Evolutionary conservation across 2,329 filamentous ascomycete genomes (phyloP).

Genomic region (Hymenoscyphus repandus): DNA sequence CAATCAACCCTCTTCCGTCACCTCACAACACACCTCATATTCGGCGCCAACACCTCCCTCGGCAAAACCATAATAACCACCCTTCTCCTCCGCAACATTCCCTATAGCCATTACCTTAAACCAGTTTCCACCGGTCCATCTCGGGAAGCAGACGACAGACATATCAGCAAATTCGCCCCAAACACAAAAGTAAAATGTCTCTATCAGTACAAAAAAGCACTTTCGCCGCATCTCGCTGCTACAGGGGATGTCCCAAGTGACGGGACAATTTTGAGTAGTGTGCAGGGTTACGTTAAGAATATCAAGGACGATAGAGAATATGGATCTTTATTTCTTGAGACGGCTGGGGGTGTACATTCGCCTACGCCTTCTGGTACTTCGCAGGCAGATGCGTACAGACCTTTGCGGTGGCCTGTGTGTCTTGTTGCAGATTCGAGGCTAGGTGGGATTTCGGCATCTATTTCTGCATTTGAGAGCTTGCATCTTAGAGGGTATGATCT

Average conservation of each 20-base stretch:
- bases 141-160: conserved; percentile 61
- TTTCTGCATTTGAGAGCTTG: conserved; percentile 75
- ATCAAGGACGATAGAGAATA: conserved; percentile 32
- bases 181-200: conserved; percentile 54
- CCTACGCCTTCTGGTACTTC: conserved; percentile 70
- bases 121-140: conserved; percentile 72
- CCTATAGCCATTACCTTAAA: conserved; percentile 63
- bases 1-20: conserved; percentile 38
- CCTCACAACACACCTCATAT: conserved; percentile 68
- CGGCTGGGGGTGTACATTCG: conserved; percentile 76
- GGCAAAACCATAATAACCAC: conserved; percentile 81
- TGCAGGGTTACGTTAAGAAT: conserved; percentile 43
- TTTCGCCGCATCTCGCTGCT: conserved; percentile 75
- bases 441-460: conserved; percentile 75
- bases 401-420: conserved; percentile 66
- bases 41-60: conserved; percentile 78
- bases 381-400: conserved; percentile 73
- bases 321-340: conserved; percentile 70
- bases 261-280: conserved; percentile 42
- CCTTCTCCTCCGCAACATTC: conserved; percentile 51
- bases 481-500: conserved; percentile 75
- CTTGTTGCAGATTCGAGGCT: conserved; percentile 71
- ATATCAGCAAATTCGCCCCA: conserved; percentile 55
- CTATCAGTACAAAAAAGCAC: conserved; percentile 66
- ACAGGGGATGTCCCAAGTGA: conserved; percentile 41